phyloP scores from a whole-genome alignment of 768 basidiomycete genomes.

The Suillus plorans region DNA sequence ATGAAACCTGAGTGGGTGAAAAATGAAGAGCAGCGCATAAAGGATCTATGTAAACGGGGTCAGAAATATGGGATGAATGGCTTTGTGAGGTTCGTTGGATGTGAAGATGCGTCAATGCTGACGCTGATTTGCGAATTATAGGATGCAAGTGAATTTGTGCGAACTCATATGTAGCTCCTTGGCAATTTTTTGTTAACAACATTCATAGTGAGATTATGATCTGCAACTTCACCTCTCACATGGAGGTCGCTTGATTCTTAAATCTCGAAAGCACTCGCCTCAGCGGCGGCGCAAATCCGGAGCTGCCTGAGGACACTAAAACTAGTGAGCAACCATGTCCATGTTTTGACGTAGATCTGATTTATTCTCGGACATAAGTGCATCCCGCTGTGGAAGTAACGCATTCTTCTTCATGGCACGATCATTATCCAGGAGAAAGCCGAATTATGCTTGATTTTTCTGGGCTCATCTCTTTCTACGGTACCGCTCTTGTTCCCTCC shows the following conservation, averaged over 20 bases:
- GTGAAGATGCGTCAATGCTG: neutral
- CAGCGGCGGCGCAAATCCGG: no score
- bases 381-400: conserved; percentile 11
- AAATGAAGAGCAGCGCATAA: conserved; percentile 27
- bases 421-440: conserved; percentile 25
- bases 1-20: conserved; percentile 15
- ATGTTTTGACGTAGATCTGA: neutral
- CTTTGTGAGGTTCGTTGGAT: conserved; percentile 26
- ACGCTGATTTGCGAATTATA: conserved; percentile 10
- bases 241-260: conserved; percentile 39
- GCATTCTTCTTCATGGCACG: conserved; percentile 20
- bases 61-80: conserved; percentile 31
- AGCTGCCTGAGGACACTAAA: neutral
- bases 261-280: conserved; percentile 22
- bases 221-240: conserved; percentile 43
- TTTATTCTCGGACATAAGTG: neutral
- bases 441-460: conserved; percentile 22
- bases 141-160: conserved; percentile 53
- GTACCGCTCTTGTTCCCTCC: conserved; percentile 22
- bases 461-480: conserved; percentile 27
- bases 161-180: conserved; percentile 10
- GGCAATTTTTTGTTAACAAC: neutral
- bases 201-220: conserved; percentile 45
- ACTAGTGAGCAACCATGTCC: conserved; percentile 3
- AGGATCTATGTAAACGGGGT: conserved; percentile 35